Base-by-base conservation (phyloP, 169 alveolate genomes). In the Besnoitia besnoiti region DNA sequence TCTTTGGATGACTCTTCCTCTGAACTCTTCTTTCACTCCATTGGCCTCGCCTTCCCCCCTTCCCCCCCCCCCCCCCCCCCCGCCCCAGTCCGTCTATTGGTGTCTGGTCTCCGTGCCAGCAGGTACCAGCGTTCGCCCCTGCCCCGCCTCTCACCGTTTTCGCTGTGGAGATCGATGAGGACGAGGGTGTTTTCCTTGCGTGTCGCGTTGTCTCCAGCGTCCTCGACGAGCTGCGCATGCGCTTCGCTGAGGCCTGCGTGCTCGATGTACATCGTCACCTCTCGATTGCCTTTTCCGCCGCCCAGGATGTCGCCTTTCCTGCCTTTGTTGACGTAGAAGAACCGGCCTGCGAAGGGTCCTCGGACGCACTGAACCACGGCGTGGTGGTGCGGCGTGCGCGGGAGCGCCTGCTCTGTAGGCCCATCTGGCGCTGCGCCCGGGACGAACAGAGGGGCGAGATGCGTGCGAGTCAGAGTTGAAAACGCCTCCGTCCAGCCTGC, bases 301-400 rank as follows among this genome's bases (percentile, higher is more conserved):
- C 82, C 82, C 16, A 73, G n/a, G 12, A 73, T 37, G 47, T 73
- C 82, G 16, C 82, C 82, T 37, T 37, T 73, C 47, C 16, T 10
- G 14, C 46, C 82, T 19, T 73, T 73, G 39, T n/a, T 73, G 27
- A 73, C 8, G 44, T 21, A 73, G 82, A 73, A 37, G 21, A 73
- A 73, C 44, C 82, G 82, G 46, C 82, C 82, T 35, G 14, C 82
- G n/a, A 73, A 73, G 82, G 82, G 82, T 8, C 82, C 82, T 5
- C 82, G 82, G n/a, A 19, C 12, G 82, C 82, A 73, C 39, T 42
- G 82, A 0, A 73, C n/a, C 82, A 73, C 82, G 24, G 46, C 82
- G 46, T 30, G 44, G 67, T n/a, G 67, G 27, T 55, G 67, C 82
- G 82, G 82, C 39, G 82, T 73, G 82, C 82, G 46, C 27, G 82